Percentiles rank a stretch among this genome's conserved stretches.
Evolutionary conservation across 2,329 filamentous ascomycete genomes (phyloP).

Genomic region (Thelonectria rubi): DNA sequence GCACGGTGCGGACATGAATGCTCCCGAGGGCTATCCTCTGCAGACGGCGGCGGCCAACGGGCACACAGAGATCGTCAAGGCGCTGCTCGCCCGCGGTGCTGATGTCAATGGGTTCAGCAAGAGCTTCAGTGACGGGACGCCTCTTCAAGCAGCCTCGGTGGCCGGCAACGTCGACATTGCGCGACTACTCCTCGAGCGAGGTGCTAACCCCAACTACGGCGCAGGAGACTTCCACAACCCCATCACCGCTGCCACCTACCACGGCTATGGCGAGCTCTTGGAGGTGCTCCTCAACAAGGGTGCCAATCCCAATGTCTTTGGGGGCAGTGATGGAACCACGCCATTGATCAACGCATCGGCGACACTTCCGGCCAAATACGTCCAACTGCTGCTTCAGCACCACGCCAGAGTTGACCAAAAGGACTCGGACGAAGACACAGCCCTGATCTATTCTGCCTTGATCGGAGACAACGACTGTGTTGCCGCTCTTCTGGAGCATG

Average conservation of each 20-base stretch:
- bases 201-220: slow-evolving; percentile 14
- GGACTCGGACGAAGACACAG: slow-evolving; percentile 19
- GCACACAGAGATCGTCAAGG: slow-evolving; percentile 13
- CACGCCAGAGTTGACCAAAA: slow-evolving; percentile 8
- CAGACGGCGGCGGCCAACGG: slow-evolving; percentile 18
- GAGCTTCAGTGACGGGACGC: not conserved
- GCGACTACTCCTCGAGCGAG: not conserved
- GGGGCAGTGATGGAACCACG: slow-evolving; percentile 13
- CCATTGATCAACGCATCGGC: slow-evolving; percentile 14
- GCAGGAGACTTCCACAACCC: slow-evolving; percentile 11
- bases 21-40: slow-evolving; percentile 15
- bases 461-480: slow-evolving; percentile 12
- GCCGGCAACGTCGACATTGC: slow-evolving; percentile 10
- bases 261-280: slow-evolving; percentile 11
- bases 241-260: slow-evolving; percentile 6
- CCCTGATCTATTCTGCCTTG: slow-evolving; percentile 13
- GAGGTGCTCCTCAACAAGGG: slow-evolving; percentile 6
- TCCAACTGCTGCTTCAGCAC: slow-evolving; percentile 5
- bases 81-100: slow-evolving; percentile 9
- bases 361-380: not conserved
- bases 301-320: slow-evolving; percentile 17
- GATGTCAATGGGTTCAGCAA: slow-evolving; percentile 13
- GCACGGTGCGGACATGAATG: slow-evolving; percentile 11
- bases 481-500: slow-evolving; percentile 6
- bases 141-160: slow-evolving; percentile 16